phyloP scores from a whole-genome alignment of 805 yeast species.

The Blastobotrys mokoenaii region DNA sequence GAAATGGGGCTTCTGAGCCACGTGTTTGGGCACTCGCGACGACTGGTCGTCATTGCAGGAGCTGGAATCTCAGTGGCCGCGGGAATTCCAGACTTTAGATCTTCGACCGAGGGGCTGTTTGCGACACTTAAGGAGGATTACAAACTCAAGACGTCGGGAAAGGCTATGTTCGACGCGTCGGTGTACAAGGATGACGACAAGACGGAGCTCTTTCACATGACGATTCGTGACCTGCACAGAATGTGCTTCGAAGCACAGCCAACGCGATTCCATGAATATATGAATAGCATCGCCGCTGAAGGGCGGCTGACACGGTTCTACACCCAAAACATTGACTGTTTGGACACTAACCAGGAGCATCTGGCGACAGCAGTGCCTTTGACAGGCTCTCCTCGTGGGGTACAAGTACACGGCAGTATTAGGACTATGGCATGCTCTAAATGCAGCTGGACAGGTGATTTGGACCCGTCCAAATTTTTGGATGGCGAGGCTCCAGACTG shows the following conservation, averaged over 20 bases:
- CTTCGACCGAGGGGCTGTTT: slow-evolving; percentile 56
- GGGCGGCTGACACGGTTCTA: slow-evolving; percentile 65
- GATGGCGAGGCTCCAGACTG: slow-evolving; percentile 45
- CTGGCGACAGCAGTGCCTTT: slow-evolving; percentile 46
- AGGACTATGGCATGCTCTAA: slow-evolving; percentile 67
- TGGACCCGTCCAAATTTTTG: slow-evolving; percentile 46
- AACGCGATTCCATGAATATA: slow-evolving; percentile 63
- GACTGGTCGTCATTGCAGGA: slow-evolving; percentile 64
- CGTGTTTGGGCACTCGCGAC: slow-evolving; percentile 46
- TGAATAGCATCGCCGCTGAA: slow-evolving; percentile 51
- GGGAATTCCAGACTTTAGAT: slow-evolving; percentile 84
- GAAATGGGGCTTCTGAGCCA: slow-evolving; percentile 41
- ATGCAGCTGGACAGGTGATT: slow-evolving; percentile 50
- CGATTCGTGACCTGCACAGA: slow-evolving; percentile 55
- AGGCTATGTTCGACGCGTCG: slow-evolving; percentile 70
- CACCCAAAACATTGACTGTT: slow-evolving; percentile 81
- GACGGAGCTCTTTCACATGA: slow-evolving; percentile 59
- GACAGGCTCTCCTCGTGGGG: slow-evolving; percentile 43
- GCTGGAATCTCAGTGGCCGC: slow-evolving; percentile 90
- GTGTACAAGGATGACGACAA: slow-evolving; percentile 60
- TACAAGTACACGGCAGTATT: slow-evolving; percentile 82
- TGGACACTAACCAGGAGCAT: slow-evolving; percentile 52
- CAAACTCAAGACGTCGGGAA: slow-evolving; percentile 41
- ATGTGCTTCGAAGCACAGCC: slow-evolving; percentile 53
- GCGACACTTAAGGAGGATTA: slow-evolving; percentile 36